These are phyloP conservation scores for Rutidosis leptorrhynchoides DNA, from an alignment of 129 eudicot species.

Conservation along the genomic window DNA sequence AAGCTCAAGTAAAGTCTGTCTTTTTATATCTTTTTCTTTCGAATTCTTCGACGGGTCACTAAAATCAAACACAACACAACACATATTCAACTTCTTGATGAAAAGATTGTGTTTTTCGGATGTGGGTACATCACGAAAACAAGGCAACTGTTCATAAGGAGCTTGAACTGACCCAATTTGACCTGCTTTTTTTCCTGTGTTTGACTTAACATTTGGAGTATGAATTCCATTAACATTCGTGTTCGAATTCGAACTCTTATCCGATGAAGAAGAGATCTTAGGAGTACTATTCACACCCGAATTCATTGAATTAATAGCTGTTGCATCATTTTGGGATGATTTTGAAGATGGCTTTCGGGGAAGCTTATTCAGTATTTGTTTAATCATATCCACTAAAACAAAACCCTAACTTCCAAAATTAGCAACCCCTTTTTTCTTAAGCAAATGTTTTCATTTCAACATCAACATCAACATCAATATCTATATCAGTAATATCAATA, in stretches of 20 bases:
- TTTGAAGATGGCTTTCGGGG: conserved; percentile 69
- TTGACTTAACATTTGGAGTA: conserved; percentile 27
- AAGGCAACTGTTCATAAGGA: conserved; percentile 50
- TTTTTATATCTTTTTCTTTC: conserved; percentile 63
- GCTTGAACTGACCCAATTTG: conserved; percentile 30
- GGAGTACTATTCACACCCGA: conserved; percentile 26
- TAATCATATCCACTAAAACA: conserved; percentile 48
- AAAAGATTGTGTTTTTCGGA: conserved; percentile 60
- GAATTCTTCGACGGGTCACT: conserved; percentile 51
- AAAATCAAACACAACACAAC: conserved; percentile 69
- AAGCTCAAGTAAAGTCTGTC: conserved; percentile 65
- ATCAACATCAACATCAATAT: conserved; percentile 14
- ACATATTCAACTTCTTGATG: conserved; percentile 57
- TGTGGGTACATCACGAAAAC: conserved; percentile 60
- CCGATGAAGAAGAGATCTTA: conserved; percentile 29
- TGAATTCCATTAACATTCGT: conserved; percentile 36
- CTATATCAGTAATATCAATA: no score
- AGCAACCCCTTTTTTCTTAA: neutral
- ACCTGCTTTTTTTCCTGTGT: conserved; percentile 41
- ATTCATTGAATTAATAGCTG: conserved; percentile 34
- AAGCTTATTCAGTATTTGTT: conserved; percentile 68
- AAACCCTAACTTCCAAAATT: conserved; percentile 26
- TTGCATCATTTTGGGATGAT: conserved; percentile 44
- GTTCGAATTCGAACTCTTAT: conserved; percentile 29
- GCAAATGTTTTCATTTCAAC: conserved; percentile 11